phyloP scores from a whole-genome alignment of 1,139 yeast genomes.

The Meyerozyma sp. region DNA sequence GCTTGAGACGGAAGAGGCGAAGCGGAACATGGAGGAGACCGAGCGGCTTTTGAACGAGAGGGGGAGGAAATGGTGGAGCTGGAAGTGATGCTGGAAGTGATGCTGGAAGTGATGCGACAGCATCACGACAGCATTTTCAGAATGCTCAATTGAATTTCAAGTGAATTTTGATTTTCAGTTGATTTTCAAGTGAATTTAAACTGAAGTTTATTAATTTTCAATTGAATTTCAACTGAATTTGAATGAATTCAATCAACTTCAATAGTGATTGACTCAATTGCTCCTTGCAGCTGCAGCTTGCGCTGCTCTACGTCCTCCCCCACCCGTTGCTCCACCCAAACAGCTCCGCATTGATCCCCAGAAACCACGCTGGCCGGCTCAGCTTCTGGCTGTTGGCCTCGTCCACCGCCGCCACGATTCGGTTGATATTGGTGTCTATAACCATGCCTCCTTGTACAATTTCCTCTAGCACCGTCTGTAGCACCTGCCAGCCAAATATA shows the following conservation, averaged over 20 bases:
- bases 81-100: background rate
- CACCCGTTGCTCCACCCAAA: background rate
- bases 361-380: background rate
- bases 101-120: background rate
- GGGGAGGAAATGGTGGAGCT: slow-evolving; percentile 30
- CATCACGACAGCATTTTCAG: background rate
- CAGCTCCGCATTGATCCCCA: background rate
- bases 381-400: slow-evolving; percentile 50
- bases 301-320: background rate
- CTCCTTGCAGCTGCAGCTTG: too few species aligned
- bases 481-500: slow-evolving; percentile 96
- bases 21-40: slow-evolving; percentile 39
- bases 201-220: too few species aligned
- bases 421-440: slow-evolving; percentile 82
- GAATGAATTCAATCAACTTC: too few species aligned
- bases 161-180: too few species aligned
- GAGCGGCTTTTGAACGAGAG: slow-evolving; percentile 25
- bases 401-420: slow-evolving; percentile 79
- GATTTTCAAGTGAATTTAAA: too few species aligned
- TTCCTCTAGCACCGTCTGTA: slow-evolving; percentile 87
- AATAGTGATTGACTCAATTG: too few species aligned
- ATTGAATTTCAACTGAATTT: too few species aligned
- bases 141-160: too few species aligned
- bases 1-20: slow-evolving; percentile 41
- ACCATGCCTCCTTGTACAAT: slow-evolving; percentile 98